Base-by-base conservation (phyloP, 345 rosid genomes). In the Nasturtium officinale region DNA sequence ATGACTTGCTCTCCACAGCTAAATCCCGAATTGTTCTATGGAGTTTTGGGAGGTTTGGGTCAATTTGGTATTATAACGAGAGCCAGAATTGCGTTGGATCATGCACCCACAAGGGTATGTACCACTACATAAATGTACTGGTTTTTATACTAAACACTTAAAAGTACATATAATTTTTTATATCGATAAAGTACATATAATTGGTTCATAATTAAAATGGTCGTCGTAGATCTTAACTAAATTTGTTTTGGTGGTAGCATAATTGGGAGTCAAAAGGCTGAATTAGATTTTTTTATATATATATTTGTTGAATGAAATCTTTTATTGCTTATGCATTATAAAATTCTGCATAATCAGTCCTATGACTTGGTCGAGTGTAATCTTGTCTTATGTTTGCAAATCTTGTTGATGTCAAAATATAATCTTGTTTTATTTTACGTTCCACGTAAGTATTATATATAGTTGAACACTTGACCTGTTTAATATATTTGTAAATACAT, bases 51-150 rank as follows among this genome's bases (percentile, higher is more conserved):
- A 18, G 96, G 96, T 8, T 69, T 90, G 69, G 96, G 96, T 68
- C 96, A 90, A 73, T 90, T 90, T 78, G 96, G 96, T 5, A 85
- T 90, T 1, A 88, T 88, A 72, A 86, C 93, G 17, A 85, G 96
- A 61, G 96, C 93, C 50, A 84, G 94, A 78, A 85, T 90, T 46
- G 78, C 83, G 25, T 78, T 90, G 30, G 80, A 81, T 59, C 79
- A 78, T 26, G 90, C 91, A 20, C 91, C 93, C 16, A 80, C 80
- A 81, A 78, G 87, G 90, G 93, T 90, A 84, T 20, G 58, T 60
- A 5, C 26, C 28, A 12, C 28, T 52, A 23, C 12, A 21, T 12
- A 38, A 15, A 12, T 40, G 11, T 48, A 47, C 6, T 35, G 3
- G 4, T 33, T 3, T 18, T 15, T 25, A 25, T 32, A 42, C 30